Evolutionary conservation across 1,284 basidiomycete species (phyloP), one percentile per base, ranked within the genome.

Genomic region (Entoloma clypeatum): DNA sequence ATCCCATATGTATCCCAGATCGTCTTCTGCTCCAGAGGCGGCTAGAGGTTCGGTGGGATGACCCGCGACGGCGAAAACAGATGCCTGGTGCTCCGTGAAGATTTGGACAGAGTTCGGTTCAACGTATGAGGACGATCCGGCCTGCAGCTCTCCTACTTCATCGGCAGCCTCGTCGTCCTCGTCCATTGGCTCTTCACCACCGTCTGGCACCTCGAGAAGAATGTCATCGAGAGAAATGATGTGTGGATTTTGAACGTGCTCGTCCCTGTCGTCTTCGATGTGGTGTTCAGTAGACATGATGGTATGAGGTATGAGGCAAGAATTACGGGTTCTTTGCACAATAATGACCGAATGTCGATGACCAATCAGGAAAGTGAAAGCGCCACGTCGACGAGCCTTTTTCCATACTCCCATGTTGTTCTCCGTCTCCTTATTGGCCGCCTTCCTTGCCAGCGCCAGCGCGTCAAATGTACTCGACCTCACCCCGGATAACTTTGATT

Each of bases 21-120:
- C 95, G 62, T 99, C 96, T 64, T 96, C 93, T 24, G 93, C 95
- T 22, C 96, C 96, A 1, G 91, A 92, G 18, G 83, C 84, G 4
- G 90, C 92, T 23, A 98, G 71, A 2, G 88, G 81, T 41, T 87
- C 80, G 22, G 84, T 82, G 1, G 94, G 92, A 62, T 99, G 96
- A 28, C 83, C 76, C 8, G 89, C 69, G 28, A 99, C 71, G 32
- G 83, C 69, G 60, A 98, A 99, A 36, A 98, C 87, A 7, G 95
- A 92, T 34, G 68, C 63, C n/a, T 60, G 57, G 58, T 90, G 86
- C 7, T 58, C 62, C 11, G 68, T 53, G 56, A 90, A 90, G 44
- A 75, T 73, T 55, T 82, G 82, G 8, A 86, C 67, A 10, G 80
- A 81, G 54, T 79, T 85, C 57, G 79, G 76, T 46, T 78, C 73